Evolutionary conservation across 2,329 filamentous ascomycete species (phyloP).

Genomic region (Phoma herbarum): DNA sequence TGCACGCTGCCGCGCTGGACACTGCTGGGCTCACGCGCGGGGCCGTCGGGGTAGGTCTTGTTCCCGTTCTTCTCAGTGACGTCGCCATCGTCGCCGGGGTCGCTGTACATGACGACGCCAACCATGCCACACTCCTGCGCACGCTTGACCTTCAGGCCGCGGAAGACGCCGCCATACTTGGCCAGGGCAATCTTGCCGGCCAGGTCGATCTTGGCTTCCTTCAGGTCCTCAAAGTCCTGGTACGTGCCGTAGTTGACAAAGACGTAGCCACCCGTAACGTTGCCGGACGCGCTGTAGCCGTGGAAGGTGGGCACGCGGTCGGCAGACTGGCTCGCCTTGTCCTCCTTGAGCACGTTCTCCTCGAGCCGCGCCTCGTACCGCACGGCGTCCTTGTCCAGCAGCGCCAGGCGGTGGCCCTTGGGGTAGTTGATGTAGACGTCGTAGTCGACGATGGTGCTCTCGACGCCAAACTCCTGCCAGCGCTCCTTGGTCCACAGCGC

Average conservation of each 20-base stretch:
- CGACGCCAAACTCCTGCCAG: slow-evolving; percentile 60
- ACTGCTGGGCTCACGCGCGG: slow-evolving; percentile 84
- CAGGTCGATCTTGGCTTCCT: slow-evolving; percentile 76
- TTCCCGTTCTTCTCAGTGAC: slow-evolving; percentile 83
- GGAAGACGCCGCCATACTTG: slow-evolving; percentile 86
- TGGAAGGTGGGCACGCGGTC: slow-evolving; percentile 90
- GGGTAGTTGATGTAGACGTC: slow-evolving; percentile 63
- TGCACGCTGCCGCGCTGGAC: slow-evolving; percentile 90
- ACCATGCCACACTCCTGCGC: slow-evolving; percentile 91
- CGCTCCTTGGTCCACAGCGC: slow-evolving; percentile 60
- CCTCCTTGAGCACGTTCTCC: slow-evolving; percentile 85
- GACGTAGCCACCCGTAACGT: slow-evolving; percentile 86
- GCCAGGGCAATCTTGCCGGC: slow-evolving; percentile 86
- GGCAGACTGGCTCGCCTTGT: slow-evolving; percentile 76
- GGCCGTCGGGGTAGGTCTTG: slow-evolving; percentile 81
- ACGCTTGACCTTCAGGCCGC: slow-evolving; percentile 90
- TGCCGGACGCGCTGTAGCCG: slow-evolving; percentile 90
- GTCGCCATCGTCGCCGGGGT: slow-evolving; percentile 87
- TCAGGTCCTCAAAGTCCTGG: slow-evolving; percentile 82
- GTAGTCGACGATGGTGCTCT: slow-evolving; percentile 58
- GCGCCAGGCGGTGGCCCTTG: slow-evolving; percentile 56
- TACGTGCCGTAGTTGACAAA: slow-evolving; percentile 93
- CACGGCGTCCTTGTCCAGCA: slow-evolving; percentile 57
- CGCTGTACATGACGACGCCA: slow-evolving; percentile 83
- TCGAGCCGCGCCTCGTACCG: slow-evolving; percentile 81